phyloP scores from a whole-genome alignment of 169 alveolate species.

The Plasmodium fragile region DNA sequence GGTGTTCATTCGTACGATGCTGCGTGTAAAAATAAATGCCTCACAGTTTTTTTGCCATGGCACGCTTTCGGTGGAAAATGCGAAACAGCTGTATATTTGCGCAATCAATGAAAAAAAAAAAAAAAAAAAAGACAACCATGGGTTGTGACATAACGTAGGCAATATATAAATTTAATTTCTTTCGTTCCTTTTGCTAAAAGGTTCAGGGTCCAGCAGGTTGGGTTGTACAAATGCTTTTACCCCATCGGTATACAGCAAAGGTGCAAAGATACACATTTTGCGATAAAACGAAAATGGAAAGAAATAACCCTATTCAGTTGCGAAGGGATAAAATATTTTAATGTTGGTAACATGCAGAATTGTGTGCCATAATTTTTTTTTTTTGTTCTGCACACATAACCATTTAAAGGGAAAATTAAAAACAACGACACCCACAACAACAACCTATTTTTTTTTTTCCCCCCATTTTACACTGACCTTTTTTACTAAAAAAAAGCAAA shows the following conservation, averaged over 20 bases:
- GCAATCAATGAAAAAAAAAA: background rate
- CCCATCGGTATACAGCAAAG: background rate
- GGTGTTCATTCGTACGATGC: background rate
- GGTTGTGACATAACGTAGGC: background rate
- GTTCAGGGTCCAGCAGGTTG: background rate
- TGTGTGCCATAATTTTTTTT: background rate
- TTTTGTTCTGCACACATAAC: constrained; percentile 3
- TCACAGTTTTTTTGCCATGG: background rate
- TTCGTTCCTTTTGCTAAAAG: background rate
- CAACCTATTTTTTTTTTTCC: background rate
- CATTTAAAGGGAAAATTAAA: background rate
- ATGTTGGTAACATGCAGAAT: background rate
- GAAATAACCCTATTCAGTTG: background rate
- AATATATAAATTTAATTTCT: background rate
- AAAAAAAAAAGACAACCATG: background rate
- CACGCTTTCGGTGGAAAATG: background rate
- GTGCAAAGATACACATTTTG: background rate
- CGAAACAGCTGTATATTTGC: background rate
- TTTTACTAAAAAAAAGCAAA: background rate
- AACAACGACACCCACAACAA: background rate
- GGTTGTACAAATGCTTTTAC: background rate
- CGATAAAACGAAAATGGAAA: background rate
- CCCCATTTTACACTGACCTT: background rate
- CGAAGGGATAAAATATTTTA: background rate
- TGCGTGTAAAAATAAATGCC: background rate